phyloP scores from a whole-genome alignment of 2,329 filamentous ascomycete genomes.

The Beauveria sp. region DNA sequence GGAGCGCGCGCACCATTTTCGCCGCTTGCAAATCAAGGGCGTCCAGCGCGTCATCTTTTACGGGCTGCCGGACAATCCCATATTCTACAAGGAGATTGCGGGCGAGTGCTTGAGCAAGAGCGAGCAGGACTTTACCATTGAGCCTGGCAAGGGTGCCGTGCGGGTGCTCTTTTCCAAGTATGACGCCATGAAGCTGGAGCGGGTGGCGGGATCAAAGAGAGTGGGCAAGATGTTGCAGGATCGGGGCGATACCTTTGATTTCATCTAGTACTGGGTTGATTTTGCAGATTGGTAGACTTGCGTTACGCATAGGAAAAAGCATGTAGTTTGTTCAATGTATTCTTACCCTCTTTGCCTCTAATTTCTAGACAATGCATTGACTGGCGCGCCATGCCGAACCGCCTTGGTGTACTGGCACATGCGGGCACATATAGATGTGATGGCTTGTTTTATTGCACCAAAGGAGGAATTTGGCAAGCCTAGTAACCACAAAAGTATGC shows the following conservation, averaged over 20 bases:
- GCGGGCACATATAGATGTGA: not conserved
- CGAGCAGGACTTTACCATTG: constrained; percentile 47
- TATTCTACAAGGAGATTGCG: constrained; percentile 71
- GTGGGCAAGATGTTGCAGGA: constrained; percentile 79
- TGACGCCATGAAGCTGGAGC: constrained; percentile 82
- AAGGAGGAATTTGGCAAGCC: not conserved
- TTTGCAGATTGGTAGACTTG: not conserved
- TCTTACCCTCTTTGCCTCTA: not conserved
- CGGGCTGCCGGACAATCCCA: constrained; percentile 77
- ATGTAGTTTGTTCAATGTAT: not conserved
- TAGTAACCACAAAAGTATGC: not conserved
- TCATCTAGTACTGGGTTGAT: constrained; percentile 52
- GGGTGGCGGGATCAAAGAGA: constrained; percentile 74
- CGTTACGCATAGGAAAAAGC: constrained; percentile 2
- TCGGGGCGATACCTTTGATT: constrained; percentile 87
- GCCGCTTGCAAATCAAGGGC: constrained; percentile 74
- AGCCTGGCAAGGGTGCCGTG: constrained; percentile 52
- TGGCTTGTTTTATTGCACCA: not conserved
- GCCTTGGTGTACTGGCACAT: too few species aligned
- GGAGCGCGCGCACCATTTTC: constrained; percentile 93
- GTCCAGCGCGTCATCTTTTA: constrained; percentile 85
- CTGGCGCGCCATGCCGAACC: too few species aligned
- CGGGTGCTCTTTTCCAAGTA: constrained; percentile 74
- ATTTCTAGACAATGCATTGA: too few species aligned
- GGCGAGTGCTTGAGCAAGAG: constrained; percentile 57